These are phyloP conservation scores for Aspergillus clavatus DNA, from an alignment of 2,329 filamentous ascomycete genomes.

Conservation along the genomic window DNA sequence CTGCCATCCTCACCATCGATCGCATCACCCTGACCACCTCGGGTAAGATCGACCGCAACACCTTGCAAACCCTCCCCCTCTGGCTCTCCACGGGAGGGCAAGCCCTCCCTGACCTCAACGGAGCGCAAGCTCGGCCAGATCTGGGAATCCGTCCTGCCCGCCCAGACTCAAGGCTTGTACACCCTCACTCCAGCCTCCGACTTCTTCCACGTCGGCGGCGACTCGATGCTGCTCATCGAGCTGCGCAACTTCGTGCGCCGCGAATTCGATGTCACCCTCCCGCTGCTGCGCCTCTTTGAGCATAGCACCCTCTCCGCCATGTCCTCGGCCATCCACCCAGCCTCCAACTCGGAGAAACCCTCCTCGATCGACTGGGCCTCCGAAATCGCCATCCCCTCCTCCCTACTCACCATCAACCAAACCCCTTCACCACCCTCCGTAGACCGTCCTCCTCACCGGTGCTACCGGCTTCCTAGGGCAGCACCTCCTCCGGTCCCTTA, in stretches of 20 bases:
- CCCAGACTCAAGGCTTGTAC: neutral
- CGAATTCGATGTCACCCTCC: constrained; percentile 26
- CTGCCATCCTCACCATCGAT: neutral
- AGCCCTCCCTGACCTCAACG: neutral
- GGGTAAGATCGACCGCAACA: neutral
- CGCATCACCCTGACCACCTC: neutral
- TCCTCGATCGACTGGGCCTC: constrained; percentile 39
- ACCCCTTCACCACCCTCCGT: neutral
- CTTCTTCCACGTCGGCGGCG: constrained; percentile 27
- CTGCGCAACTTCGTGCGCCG: constrained; percentile 36
- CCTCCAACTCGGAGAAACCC: neutral
- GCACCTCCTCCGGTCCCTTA: constrained; percentile 36
- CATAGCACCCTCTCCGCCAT: constrained; percentile 38
- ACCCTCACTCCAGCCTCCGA: neutral
- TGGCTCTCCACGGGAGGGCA: neutral
- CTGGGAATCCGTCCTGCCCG: neutral
- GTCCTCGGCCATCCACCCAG: constrained; percentile 30
- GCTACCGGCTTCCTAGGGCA: constrained; percentile 36
- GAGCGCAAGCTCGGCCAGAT: neutral
- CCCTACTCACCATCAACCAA: too few relatives aligned
- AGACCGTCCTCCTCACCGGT: constrained; percentile 22
- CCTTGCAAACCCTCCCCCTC: neutral
- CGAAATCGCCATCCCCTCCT: constrained; percentile 27
- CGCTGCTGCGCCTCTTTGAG: constrained; percentile 35
- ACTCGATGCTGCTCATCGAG: constrained; percentile 24